These are phyloP conservation scores for Aciculosporium take DNA, from an alignment of 2,329 filamentous ascomycete species.

Conservation along the genomic window DNA sequence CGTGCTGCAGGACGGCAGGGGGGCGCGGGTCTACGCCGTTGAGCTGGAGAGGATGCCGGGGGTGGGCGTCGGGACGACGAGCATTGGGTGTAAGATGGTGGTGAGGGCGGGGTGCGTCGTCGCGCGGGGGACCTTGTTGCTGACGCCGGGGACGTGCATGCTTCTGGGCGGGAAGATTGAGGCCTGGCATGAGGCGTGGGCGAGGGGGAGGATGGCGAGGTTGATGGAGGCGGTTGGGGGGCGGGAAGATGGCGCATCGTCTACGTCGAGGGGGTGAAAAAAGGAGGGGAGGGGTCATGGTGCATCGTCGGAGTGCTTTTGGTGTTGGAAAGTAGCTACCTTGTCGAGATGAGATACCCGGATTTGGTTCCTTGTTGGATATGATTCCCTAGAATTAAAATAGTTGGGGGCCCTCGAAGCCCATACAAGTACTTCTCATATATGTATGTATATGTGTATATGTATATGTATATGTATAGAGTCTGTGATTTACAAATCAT, in stretches of 20 bases:
- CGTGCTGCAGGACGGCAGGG: conserved; percentile 65
- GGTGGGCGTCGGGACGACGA: conserved; percentile 47
- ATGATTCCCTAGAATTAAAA: too few relatives aligned
- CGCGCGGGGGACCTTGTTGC: conserved; percentile 61
- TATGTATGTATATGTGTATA: too few relatives aligned
- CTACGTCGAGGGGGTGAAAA: neutral
- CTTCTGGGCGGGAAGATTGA: conserved; percentile 84
- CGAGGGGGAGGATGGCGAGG: conserved; percentile 51
- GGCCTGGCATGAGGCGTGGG: conserved; percentile 64
- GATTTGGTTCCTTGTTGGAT: too few relatives aligned
- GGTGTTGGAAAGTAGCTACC: too few relatives aligned
- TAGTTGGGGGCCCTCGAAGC: too few relatives aligned
- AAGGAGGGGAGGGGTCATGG: neutral
- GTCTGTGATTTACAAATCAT: too few relatives aligned
- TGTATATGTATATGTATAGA: too few relatives aligned
- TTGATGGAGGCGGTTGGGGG: conserved; percentile 44
- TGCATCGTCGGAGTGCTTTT: too few relatives aligned
- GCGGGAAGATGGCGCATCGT: neutral
- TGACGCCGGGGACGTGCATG: conserved; percentile 54
- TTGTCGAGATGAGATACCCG: too few relatives aligned
- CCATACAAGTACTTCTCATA: too few relatives aligned
- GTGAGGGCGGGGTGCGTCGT: conserved; percentile 51
- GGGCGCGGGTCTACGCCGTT: conserved; percentile 54
- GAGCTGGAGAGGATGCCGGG: conserved; percentile 55
- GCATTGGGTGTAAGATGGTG: conserved; percentile 72